A percentile compares a stretch with the other conserved stretches of the same genome.
These are phyloP conservation scores for Solanum rostratum DNA, from an alignment of 257 asterid species.

Conservation along the genomic window DNA sequence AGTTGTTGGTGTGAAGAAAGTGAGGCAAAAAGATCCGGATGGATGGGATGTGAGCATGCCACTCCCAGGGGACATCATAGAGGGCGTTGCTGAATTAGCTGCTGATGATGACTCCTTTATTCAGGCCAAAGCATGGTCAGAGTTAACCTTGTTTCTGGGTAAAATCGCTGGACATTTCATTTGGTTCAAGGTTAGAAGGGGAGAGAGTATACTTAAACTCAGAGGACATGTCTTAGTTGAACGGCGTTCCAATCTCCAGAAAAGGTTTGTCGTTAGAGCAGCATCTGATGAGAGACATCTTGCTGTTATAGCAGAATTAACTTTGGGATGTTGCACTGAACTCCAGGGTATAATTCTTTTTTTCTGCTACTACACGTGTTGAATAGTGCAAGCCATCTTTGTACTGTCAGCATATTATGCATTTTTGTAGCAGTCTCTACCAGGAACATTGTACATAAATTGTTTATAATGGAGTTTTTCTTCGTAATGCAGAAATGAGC, in stretches of 20 bases:
- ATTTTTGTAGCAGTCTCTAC: neutral
- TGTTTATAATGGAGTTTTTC: neutral
- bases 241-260: slow-evolving; percentile 20
- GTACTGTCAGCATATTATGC: neutral
- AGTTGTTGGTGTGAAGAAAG: slow-evolving; percentile 32
- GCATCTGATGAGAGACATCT: slow-evolving; percentile 41
- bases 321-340: slow-evolving; percentile 29
- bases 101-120: slow-evolving; percentile 15
- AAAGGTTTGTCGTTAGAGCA: slow-evolving; percentile 31
- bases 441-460: neutral
- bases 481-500: slow-evolving; percentile 31
- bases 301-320: slow-evolving; percentile 36
- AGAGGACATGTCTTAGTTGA: slow-evolving; percentile 24
- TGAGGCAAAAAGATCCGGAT: slow-evolving; percentile 27
- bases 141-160: slow-evolving; percentile 15
- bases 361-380: neutral
- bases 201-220: slow-evolving; percentile 21
- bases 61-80: slow-evolving; percentile 45
- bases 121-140: slow-evolving; percentile 28
- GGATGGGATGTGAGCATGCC: slow-evolving; percentile 47
- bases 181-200: slow-evolving; percentile 48
- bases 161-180: slow-evolving; percentile 15
- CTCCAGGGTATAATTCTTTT: slow-evolving; percentile 26
- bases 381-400: neutral
- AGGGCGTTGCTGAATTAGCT: slow-evolving; percentile 22